Percentiles rank a stretch among this genome's conserved stretches.
These are phyloP conservation scores for Aspergillus fumigatus DNA, from an alignment of 2,329 filamentous ascomycete genomes.

Conservation along the genomic window DNA sequence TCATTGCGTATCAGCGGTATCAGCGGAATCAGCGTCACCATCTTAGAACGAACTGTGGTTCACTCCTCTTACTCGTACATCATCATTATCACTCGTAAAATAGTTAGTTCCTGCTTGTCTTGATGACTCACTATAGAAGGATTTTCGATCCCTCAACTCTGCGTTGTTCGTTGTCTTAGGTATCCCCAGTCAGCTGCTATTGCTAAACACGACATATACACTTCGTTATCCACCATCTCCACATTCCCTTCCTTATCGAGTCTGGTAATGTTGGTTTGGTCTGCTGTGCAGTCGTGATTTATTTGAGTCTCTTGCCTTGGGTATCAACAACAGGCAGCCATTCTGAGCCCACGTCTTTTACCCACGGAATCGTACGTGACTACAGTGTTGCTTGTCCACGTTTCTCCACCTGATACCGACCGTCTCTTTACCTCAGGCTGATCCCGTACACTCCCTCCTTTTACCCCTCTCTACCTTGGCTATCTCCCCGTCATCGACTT, in stretches of 20 bases:
- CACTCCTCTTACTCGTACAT: neutral
- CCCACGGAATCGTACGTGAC: neutral
- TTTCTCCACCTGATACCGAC: constrained; percentile 13
- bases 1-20: neutral
- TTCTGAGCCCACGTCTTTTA: neutral
- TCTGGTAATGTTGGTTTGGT: neutral
- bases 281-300: neutral
- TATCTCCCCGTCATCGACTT: constrained; percentile 1
- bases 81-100: constrained; percentile 6
- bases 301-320: neutral
- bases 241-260: neutral
- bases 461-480: constrained; percentile 5
- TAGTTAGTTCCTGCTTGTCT: neutral
- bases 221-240: neutral
- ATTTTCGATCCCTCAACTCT: neutral
- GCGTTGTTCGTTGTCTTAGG: neutral
- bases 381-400: constrained; percentile 1
- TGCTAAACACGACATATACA: neutral
- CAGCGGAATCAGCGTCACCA: neutral
- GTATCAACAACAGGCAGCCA: neutral
- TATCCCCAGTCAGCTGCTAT: neutral
- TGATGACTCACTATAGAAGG: neutral
- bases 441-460: constrained; percentile 15
- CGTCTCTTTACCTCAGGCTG: constrained; percentile 18
- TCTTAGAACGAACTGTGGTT: neutral